Evolutionary conservation across 305 asterid genomes (phyloP).

Genomic region (Solanum hybrid): DNA sequence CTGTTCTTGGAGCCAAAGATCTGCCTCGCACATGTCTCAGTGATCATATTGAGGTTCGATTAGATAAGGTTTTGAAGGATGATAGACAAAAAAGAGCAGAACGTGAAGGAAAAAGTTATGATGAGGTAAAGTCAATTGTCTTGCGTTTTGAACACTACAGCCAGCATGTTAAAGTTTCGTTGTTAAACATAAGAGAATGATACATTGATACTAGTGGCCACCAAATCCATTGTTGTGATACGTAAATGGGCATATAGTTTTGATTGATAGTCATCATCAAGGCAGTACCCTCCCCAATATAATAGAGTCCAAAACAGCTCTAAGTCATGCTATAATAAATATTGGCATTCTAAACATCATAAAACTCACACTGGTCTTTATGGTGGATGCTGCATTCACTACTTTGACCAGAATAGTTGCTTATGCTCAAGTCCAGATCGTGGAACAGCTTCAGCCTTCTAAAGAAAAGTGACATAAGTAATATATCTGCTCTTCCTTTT

Average conservation of each 20-base stretch:
- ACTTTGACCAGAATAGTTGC: neutral
- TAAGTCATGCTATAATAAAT: neutral
- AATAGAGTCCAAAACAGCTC: neutral
- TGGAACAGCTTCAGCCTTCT: neutral
- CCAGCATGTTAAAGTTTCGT: neutral
- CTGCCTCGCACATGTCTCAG: constrained; percentile 85
- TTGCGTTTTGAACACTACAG: neutral
- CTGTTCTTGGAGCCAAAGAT: constrained; percentile 97
- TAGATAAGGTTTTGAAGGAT: constrained; percentile 55
- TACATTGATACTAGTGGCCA: neutral
- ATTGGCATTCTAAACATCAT: neutral
- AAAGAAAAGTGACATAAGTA: neutral
- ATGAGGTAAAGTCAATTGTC: constrained; percentile 55
- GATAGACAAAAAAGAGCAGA: constrained; percentile 87
- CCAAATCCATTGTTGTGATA: neutral
- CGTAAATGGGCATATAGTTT: neutral
- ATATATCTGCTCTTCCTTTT: neutral
- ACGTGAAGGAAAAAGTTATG: constrained; percentile 62
- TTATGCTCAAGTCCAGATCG: neutral
- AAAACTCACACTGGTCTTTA: neutral
- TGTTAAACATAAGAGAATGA: neutral
- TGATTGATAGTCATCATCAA: neutral
- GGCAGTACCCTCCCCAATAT: neutral
- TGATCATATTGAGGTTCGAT: constrained; percentile 80
- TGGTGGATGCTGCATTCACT: constrained; percentile 2